Conservation (phyloP, 495 filamentous ascomycete genomes). For the Penicillium canariense region DNA sequence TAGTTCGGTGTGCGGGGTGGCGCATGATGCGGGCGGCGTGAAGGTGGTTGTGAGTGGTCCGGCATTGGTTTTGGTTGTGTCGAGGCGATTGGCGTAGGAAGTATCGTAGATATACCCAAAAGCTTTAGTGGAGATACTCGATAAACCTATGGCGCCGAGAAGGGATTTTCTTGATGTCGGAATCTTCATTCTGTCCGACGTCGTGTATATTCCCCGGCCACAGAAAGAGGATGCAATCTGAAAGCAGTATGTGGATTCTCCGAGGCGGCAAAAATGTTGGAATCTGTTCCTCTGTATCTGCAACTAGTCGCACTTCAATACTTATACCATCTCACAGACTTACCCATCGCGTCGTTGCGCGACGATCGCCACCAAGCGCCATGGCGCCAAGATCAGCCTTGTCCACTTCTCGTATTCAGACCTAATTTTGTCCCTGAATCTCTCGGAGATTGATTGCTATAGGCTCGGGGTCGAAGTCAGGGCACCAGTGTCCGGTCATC, state of each 20-base stretch:
- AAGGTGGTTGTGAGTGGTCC: conserved; percentile 16
- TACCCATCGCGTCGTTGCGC: neutral
- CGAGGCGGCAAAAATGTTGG: neutral
- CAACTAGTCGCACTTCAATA: neutral
- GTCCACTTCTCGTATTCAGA: neutral
- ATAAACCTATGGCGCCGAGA: neutral
- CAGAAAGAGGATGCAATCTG: neutral
- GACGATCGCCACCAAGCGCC: neutral
- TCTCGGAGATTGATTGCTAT: neutral
- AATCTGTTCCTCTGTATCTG: neutral
- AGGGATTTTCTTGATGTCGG: neutral
- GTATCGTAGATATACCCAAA: neutral
- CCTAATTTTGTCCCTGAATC: neutral
- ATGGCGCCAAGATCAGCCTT: neutral
- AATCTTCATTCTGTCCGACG: neutral
- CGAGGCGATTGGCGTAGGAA: neutral
- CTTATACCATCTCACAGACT: neutral
- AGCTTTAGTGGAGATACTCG: neutral
- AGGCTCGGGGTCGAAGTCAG: neutral
- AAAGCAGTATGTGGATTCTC: neutral
- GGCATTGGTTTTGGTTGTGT: neutral
- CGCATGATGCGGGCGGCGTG: conserved; percentile 11
- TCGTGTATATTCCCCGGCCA: neutral
- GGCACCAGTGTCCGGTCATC: neutral
- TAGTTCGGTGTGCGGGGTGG: neutral